Conservation (phyloP, 202 grass and related monocot species). For the Panicum virgatum region DNA sequence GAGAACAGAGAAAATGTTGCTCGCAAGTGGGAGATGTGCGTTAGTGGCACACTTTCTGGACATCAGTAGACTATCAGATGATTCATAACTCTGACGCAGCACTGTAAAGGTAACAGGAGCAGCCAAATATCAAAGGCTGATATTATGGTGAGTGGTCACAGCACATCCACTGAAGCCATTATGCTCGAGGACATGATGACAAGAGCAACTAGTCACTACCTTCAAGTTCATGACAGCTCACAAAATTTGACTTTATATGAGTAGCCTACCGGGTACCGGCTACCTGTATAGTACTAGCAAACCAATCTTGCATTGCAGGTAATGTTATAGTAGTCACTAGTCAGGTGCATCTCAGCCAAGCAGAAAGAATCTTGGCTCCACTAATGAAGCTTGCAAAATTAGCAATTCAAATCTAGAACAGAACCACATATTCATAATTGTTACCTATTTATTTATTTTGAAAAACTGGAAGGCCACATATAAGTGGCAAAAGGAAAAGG, state of each 20-base stretch:
- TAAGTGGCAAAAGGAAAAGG: neutral
- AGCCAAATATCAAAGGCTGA: neutral
- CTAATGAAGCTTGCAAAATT: neutral
- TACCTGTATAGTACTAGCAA: neutral
- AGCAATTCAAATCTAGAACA: conserved; percentile 11
- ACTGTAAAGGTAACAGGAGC: neutral
- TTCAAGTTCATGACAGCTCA: conserved; percentile 24
- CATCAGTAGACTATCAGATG: neutral
- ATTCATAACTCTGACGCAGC: conserved; percentile 3
- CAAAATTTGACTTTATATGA: neutral
- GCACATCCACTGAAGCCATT: conserved; percentile 23
- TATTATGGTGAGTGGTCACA: neutral
- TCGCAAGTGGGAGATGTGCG: neutral
- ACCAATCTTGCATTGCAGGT: neutral
- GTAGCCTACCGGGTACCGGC: neutral
- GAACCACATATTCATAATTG: neutral
- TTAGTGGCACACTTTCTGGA: conserved; percentile 1
- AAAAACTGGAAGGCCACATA: neutral
- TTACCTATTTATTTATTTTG: neutral
- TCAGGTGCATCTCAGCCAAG: conserved; percentile 20
- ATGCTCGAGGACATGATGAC: neutral
- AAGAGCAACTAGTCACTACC: conserved; percentile 17
- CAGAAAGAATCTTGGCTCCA: neutral
- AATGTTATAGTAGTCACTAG: neutral
- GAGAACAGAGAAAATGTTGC: neutral